phyloP scores from a whole-genome alignment of 345 rosid genomes.

The Eucalyptus cloeziana region DNA sequence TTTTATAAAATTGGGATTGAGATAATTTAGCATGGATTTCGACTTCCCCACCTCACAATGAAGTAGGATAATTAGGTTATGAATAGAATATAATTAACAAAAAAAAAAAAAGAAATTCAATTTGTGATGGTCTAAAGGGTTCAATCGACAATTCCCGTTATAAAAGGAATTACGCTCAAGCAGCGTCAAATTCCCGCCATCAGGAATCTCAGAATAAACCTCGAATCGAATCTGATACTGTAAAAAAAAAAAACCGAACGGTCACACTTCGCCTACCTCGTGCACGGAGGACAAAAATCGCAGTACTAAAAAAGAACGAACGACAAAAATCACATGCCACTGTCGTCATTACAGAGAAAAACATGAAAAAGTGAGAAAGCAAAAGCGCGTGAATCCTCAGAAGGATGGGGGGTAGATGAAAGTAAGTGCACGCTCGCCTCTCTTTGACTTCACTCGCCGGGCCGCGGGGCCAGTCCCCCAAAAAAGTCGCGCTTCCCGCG shows the following conservation, averaged over 20 bases:
- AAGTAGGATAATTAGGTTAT: too few relatives aligned
- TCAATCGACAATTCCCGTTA: fast-evolving
- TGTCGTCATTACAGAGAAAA: too few relatives aligned
- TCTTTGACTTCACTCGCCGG: not conserved
- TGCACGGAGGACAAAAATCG: not conserved
- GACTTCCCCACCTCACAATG: fast-evolving
- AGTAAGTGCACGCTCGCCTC: too few relatives aligned
- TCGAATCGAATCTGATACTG: not conserved
- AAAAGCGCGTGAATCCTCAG: not conserved
- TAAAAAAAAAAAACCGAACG: not conserved
- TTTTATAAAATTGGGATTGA: fast-evolving
- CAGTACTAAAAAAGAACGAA: not conserved
- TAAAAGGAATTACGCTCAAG: not conserved
- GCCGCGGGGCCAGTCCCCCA: not conserved
- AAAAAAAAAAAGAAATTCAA: too few relatives aligned
- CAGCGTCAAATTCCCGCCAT: not conserved
- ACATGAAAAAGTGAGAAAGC: not conserved
- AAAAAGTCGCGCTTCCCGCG: not conserved
- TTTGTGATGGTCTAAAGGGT: fast-evolving
- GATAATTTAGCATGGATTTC: too few relatives aligned
- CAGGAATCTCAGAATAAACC: not conserved
- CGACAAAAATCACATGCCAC: not conserved
- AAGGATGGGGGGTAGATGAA: too few relatives aligned
- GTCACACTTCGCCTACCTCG: not conserved
- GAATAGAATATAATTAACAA: fast-evolving